A percentile compares a stretch with the other conserved stretches of the same genome.
phyloP scores from a whole-genome alignment of 202 grass and related monocot genomes.

The Digitaria exilis region DNA sequence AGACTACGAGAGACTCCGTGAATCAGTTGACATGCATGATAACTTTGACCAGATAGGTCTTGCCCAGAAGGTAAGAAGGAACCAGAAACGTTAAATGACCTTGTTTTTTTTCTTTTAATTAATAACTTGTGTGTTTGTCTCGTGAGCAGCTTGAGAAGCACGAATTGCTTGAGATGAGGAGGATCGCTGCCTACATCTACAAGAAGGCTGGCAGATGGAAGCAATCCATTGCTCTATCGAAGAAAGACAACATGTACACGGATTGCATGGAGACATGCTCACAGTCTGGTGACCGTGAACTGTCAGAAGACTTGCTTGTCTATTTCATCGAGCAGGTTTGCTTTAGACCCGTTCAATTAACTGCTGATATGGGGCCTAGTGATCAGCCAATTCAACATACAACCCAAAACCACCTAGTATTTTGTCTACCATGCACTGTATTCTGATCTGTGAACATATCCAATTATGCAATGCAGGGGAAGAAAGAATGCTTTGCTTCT shows the following conservation, averaged over 20 bases:
- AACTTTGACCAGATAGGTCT: conserved; percentile 99
- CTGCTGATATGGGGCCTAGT: background rate
- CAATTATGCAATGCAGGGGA: conserved; percentile 63
- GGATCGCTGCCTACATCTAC: conserved; percentile 95
- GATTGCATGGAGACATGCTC: conserved; percentile 99
- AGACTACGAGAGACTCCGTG: conserved; percentile 84
- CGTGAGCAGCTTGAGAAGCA: conserved; percentile 85
- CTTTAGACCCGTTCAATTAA: background rate
- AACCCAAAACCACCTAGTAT: background rate
- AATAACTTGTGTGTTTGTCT: conserved; percentile 23
- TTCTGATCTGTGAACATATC: conserved; percentile 30
- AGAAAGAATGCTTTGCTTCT: conserved; percentile 96
- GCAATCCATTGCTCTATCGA: conserved; percentile 92
- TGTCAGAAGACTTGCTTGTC: conserved; percentile 86
- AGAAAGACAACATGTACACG: conserved; percentile 97
- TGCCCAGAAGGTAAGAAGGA: conserved; percentile 79
- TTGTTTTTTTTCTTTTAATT: conserved; percentile 19
- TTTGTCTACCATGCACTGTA: background rate
- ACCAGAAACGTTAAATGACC: background rate
- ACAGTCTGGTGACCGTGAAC: conserved; percentile 88
- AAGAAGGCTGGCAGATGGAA: conserved; percentile 99
- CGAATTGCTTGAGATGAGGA: conserved; percentile 91
- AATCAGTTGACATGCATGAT: conserved; percentile 95
- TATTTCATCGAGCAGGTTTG: conserved; percentile 94
- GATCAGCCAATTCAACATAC: conserved; percentile 6